A percentile compares a stretch with the other conserved stretches of the same genome.
Conservation (phyloP, 768 basidiomycete species). For the Erythrobasidium yunnanense region DNA sequence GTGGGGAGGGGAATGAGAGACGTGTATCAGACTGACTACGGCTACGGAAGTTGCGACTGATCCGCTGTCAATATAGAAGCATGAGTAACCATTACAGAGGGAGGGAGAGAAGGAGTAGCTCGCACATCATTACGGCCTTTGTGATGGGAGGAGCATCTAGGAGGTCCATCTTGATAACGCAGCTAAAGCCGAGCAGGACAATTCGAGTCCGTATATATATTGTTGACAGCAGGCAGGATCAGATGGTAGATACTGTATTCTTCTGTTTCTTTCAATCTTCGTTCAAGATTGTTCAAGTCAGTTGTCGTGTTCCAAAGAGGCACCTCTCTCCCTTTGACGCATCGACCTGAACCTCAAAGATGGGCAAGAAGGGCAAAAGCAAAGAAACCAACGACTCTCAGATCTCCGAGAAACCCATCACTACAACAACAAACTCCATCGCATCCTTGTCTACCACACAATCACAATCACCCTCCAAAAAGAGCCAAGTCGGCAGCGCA, state of each 20-base stretch:
- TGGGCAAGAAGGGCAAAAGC: too few species aligned
- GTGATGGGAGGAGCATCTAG: conserved; percentile 33
- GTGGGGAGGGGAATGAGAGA: background rate
- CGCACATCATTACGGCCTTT: conserved; percentile 35
- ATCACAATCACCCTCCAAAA: background rate
- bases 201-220: too few species aligned
- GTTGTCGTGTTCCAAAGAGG: background rate
- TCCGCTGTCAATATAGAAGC: conserved; percentile 25
- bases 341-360: too few species aligned
- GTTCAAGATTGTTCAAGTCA: background rate
- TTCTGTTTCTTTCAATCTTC: too few species aligned
- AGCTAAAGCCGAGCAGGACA: background rate
- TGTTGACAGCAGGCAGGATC: too few species aligned
- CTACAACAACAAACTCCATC: too few species aligned
- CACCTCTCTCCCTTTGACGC: too few species aligned
- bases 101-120: background rate
- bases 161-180: conserved; percentile 27
- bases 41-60: conserved; percentile 31
- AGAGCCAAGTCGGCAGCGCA: background rate
- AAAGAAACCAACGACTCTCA: too few species aligned
- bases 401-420: too few species aligned
- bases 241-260: too few species aligned
- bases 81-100: background rate
- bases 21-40: conserved; percentile 26
- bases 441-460: background rate